Evolutionary conservation across 768 basidiomycete genomes (phyloP).

Genomic region (Dioszegia aurantiaca): DNA sequence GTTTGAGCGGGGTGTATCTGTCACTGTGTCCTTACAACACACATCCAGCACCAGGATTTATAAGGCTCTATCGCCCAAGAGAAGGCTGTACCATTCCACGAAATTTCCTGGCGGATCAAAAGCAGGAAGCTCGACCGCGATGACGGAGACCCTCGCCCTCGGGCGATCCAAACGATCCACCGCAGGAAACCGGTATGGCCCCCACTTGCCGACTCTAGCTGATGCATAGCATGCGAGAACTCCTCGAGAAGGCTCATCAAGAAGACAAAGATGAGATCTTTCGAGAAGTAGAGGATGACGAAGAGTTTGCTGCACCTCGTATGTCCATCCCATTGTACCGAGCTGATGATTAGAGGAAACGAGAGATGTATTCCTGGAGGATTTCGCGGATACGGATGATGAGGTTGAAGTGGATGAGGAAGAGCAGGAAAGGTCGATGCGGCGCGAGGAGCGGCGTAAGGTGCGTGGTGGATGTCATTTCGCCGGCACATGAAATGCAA

Average conservation of each 20-base stretch:
- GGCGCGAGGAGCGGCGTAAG: constrained; percentile 38
- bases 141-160: constrained; percentile 35
- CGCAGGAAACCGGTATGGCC: constrained; percentile 47
- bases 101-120: too few species aligned
- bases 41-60: too few species aligned
- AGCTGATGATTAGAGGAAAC: constrained; percentile 31
- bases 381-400: constrained; percentile 52
- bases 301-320: constrained; percentile 47
- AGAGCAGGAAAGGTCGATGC: constrained; percentile 31
- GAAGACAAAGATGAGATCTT: constrained; percentile 48
- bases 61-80: too few species aligned
- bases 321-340: constrained; percentile 9
- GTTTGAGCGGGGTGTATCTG: too few species aligned
- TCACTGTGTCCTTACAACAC: too few species aligned
- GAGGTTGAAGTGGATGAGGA: constrained; percentile 46
- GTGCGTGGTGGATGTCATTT: constrained; percentile 19
- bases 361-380: constrained; percentile 45
- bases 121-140: background rate
- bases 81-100: too few species aligned
- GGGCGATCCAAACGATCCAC: constrained; percentile 45
- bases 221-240: constrained; percentile 43
- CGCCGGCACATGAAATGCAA: too few species aligned
- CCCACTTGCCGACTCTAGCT: background rate
- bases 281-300: constrained; percentile 46
- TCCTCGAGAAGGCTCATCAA: constrained; percentile 49